A percentile compares a stretch with the other conserved stretches of the same genome.
Evolutionary conservation across 768 basidiomycete species (phyloP).

Genomic region (Chalciporus pseudorubinellus): DNA sequence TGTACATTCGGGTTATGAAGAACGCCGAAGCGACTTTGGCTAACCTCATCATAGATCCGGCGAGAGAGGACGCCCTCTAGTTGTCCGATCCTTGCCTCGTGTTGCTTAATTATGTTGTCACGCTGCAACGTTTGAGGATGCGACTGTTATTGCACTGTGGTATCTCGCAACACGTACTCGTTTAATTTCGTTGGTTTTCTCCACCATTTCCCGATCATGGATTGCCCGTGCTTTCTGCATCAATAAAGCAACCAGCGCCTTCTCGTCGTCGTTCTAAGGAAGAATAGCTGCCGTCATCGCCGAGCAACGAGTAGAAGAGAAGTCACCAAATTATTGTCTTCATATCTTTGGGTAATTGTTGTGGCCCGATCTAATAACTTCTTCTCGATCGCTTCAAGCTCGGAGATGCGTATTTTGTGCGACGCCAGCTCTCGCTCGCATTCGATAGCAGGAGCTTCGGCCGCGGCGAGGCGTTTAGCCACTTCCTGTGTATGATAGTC

Average conservation of each 20-base stretch:
- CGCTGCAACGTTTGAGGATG: constrained; percentile 35
- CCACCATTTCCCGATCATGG: constrained; percentile 52
- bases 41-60: constrained; percentile 37
- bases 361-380: constrained; percentile 26
- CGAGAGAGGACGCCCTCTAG: constrained; percentile 49
- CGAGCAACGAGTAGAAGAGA: constrained; percentile 2
- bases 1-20: constrained; percentile 12
- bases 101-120: constrained; percentile 43
- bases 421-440: constrained; percentile 28
- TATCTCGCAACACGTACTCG: constrained; percentile 35
- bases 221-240: constrained; percentile 43
- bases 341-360: constrained; percentile 39
- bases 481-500: constrained; percentile 21
- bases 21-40: constrained; percentile 12
- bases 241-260: constrained; percentile 45
- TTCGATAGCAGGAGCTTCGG: constrained; percentile 23
- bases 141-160: constrained; percentile 6
- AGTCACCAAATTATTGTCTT: constrained; percentile 47
- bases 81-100: constrained; percentile 43
- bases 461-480: constrained; percentile 19
- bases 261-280: constrained; percentile 49
- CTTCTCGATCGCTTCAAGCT: constrained; percentile 30
- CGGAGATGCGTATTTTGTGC: constrained; percentile 19
- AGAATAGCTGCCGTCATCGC: constrained; percentile 13
- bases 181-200: constrained; percentile 56